Base-by-base conservation (phyloP, 352 stramenopile genomes). In the Globisporangium paroecandrum region DNA sequence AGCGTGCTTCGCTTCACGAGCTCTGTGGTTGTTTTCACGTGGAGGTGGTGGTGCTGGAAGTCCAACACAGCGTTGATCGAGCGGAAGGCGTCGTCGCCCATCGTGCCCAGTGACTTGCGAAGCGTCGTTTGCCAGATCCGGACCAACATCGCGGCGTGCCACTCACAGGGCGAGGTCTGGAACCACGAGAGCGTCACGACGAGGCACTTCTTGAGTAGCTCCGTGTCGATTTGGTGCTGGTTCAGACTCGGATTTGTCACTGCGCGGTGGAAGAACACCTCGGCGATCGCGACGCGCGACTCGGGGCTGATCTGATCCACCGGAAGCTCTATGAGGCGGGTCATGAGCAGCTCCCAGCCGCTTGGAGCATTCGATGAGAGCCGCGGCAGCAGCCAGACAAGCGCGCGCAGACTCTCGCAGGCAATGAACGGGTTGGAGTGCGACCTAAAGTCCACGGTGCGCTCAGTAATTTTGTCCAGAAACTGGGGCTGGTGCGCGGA, bases 371-470 rank as follows among this genome's bases (percentile, higher is more conserved):
- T 58, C 22, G 58, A 27, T 29, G 46, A 36, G 22, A 51, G 36
- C 34, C 85, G 83, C 1, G 83, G 83, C 9, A 94, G 68, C 34
- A 94, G 70, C 86, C 86, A 94, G 22, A 94, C 81, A 49, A 90
- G 81, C 1, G 83, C 84, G 22, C 80, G 72, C 25, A 94, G 73
- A 57, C 76, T 83, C 58, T 91, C 80, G 60, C 75, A 80, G 1
- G 77, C 75, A 4, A 91, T 68, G 64, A 91, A 89, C 4, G 71
- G 68, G 59, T 89, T 90, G 57, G 22, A 51, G 57, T 90, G 75
- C 8, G 75, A 43, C 0, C 78, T 65, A 36, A 87, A 64, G 54
- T 73, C 68, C 8, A 76, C 71, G 41, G 90, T 75, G n/a, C 69
- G 69, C 51, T 85, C 69, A 3, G 72, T 79, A 64, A 90, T 77